A percentile compares a stretch with the other conserved stretches of the same genome.
Conservation (phyloP, 331 rosid species). For the Acacia concinna region DNA sequence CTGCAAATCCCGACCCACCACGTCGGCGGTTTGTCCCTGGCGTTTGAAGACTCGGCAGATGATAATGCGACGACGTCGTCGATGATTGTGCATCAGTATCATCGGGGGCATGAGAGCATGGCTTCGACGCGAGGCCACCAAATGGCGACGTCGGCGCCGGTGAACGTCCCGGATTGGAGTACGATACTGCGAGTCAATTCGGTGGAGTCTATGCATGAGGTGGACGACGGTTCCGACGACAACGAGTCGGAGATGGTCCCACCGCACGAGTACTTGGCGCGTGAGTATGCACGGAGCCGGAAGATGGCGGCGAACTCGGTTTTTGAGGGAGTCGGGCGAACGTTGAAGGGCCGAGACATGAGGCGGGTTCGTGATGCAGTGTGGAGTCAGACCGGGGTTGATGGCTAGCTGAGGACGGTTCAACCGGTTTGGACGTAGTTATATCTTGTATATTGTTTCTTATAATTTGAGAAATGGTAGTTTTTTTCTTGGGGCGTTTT, state of each 20-base stretch:
- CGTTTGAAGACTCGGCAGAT: slow-evolving; percentile 51
- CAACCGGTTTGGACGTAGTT: neutral
- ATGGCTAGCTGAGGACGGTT: slow-evolving; percentile 40
- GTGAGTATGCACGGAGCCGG: slow-evolving; percentile 46
- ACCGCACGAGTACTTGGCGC: slow-evolving; percentile 95
- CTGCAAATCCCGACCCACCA: slow-evolving; percentile 30
- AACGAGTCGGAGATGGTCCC: slow-evolving; percentile 71
- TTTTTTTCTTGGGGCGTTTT: neutral
- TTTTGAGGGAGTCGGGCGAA: slow-evolving; percentile 95
- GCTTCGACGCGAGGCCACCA: slow-evolving; percentile 39
- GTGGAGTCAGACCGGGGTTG: slow-evolving; percentile 95
- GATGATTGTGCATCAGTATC: slow-evolving; percentile 71
- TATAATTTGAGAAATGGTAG: neutral
- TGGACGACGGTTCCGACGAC: slow-evolving; percentile 43
- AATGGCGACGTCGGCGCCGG: slow-evolving; percentile 76
- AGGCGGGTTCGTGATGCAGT: slow-evolving; percentile 92
- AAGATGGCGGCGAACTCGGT: slow-evolving; percentile 55
- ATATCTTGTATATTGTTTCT: neutral
- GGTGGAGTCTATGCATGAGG: slow-evolving; percentile 64
- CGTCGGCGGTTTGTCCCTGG: slow-evolving; percentile 67
- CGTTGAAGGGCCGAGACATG: slow-evolving; percentile 94
- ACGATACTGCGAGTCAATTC: slow-evolving; percentile 75
- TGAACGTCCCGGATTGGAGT: slow-evolving; percentile 97
- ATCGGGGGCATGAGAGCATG: slow-evolving; percentile 47
- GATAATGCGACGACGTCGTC: slow-evolving; percentile 43